A percentile compares a stretch with the other conserved stretches of the same genome.
Evolutionary conservation across 805 yeast genomes (phyloP).

Genomic region (Candida patagonica): DNA sequence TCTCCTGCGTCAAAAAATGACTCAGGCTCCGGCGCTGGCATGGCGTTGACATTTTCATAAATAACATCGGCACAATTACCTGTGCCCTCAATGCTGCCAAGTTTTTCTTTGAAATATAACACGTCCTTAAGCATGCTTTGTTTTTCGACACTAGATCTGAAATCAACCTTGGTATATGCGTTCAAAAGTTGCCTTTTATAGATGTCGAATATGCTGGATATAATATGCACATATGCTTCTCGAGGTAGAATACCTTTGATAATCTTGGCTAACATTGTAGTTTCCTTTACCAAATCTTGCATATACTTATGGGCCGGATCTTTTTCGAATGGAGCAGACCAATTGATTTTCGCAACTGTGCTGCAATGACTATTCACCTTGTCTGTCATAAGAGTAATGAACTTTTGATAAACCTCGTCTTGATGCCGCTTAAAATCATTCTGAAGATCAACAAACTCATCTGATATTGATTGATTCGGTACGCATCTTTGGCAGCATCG

Average conservation of each 20-base stretch:
- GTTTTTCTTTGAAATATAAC: constrained; percentile 53
- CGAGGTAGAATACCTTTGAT: constrained; percentile 49
- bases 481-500: constrained; percentile 23
- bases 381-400: constrained; percentile 64
- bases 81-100: constrained; percentile 39
- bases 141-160: constrained; percentile 19
- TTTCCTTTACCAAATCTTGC: constrained; percentile 58
- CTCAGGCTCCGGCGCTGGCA: constrained; percentile 13
- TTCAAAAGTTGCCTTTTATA: constrained; percentile 49
- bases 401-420: constrained; percentile 49
- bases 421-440: constrained; percentile 49
- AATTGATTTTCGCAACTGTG: constrained; percentile 40
- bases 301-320: constrained; percentile 50
- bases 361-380: constrained; percentile 44
- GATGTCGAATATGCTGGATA: constrained; percentile 35
- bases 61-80: constrained; percentile 16
- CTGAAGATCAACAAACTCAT: constrained; percentile 33
- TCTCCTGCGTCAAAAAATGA: constrained; percentile 1
- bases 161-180: constrained; percentile 37
- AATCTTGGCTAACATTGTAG: constrained; percentile 52
- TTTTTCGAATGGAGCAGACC: constrained; percentile 34
- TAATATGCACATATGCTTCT: constrained; percentile 31
- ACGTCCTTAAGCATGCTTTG: constrained; percentile 51
- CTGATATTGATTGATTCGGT: constrained; percentile 13
- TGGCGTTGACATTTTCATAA: constrained; percentile 14